Percentiles rank a stretch among this genome's conserved stretches.
phyloP scores from a whole-genome alignment of 1,139 yeast genomes.

The Blastobotrys niveus region DNA sequence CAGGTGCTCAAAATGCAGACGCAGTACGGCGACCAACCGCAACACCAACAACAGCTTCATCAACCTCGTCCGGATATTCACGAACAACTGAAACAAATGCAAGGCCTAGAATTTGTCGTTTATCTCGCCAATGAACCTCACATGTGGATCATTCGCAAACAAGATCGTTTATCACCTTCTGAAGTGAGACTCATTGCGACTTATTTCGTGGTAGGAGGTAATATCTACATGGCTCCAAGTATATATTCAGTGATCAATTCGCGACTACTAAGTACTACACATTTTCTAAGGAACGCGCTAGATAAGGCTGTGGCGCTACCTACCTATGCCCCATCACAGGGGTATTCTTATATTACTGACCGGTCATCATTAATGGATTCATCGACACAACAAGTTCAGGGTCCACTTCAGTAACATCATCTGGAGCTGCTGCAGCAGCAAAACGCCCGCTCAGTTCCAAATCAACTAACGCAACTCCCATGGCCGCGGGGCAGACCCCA shows the following conservation, averaged over 20 bases:
- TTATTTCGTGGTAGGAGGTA: constrained; percentile 85
- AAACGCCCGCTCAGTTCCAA: constrained; percentile 4
- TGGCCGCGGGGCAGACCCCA: constrained; percentile 17
- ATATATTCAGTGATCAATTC: constrained; percentile 52
- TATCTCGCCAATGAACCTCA: constrained; percentile 79
- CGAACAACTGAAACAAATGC: constrained; percentile 64
- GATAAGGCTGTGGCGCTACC: constrained; percentile 33
- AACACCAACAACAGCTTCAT: constrained; percentile 15
- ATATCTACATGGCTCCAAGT: constrained; percentile 84
- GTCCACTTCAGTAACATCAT: too few species aligned
- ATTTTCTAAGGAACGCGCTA: constrained; percentile 30
- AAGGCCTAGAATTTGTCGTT: constrained; percentile 78
- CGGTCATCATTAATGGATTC: constrained; percentile 8
- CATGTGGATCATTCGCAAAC: constrained; percentile 85
- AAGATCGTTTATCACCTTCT: constrained; percentile 51
- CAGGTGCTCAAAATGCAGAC: constrained; percentile 94
- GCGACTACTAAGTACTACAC: constrained; percentile 41
- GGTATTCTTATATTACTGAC: constrained; percentile 31
- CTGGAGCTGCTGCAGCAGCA: too few species aligned
- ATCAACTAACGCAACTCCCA: constrained; percentile 19
- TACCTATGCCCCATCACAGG: constrained; percentile 34
- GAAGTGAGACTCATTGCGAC: constrained; percentile 56
- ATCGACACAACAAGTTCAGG: too few species aligned
- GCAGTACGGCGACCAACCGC: constrained; percentile 63
- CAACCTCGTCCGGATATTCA: constrained; percentile 33